These are phyloP conservation scores for Ananas comosus DNA, from an alignment of 176 grass and related monocot genomes.

Conservation along the genomic window DNA sequence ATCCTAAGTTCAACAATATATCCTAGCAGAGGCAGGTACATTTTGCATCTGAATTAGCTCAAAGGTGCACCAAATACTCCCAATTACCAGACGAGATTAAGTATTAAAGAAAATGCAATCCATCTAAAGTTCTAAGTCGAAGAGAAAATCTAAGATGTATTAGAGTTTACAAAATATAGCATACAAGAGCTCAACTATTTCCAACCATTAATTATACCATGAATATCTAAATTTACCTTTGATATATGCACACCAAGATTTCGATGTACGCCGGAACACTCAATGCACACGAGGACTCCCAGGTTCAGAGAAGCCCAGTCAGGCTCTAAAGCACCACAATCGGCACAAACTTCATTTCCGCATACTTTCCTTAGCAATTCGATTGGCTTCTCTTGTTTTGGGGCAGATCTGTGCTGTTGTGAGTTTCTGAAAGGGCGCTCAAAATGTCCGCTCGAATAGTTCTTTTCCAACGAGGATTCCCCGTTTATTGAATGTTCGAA, in stretches of 20 bases:
- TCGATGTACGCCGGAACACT: conserved; percentile 95
- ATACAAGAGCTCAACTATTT: conserved; percentile 20
- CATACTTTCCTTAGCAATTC: conserved; percentile 89
- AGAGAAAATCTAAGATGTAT: not conserved
- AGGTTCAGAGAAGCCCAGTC: conserved; percentile 98
- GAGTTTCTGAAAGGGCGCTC: conserved; percentile 52
- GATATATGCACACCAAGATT: conserved; percentile 99
- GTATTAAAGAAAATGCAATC: not conserved
- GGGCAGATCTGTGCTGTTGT: conserved; percentile 60
- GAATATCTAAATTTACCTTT: conserved; percentile 46
- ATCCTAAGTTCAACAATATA: not conserved
- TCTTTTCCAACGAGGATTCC: conserved; percentile 68
- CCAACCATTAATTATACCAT: conserved; percentile 5
- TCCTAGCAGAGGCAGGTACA: not conserved
- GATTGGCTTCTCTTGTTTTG: conserved; percentile 95
- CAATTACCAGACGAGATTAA: not conserved
- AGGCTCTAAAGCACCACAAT: conserved; percentile 78
- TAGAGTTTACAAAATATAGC: not conserved
- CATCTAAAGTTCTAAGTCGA: not conserved
- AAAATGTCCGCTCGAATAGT: conserved; percentile 59
- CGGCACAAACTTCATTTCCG: conserved; percentile 76
- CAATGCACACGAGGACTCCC: conserved; percentile 87
- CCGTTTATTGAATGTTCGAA: conserved; percentile 63
- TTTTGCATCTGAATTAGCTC: not conserved
- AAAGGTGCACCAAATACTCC: not conserved